phyloP scores from a whole-genome alignment of 371 early-diverging fungal species.

The Polyrhizophydium stewartii region DNA sequence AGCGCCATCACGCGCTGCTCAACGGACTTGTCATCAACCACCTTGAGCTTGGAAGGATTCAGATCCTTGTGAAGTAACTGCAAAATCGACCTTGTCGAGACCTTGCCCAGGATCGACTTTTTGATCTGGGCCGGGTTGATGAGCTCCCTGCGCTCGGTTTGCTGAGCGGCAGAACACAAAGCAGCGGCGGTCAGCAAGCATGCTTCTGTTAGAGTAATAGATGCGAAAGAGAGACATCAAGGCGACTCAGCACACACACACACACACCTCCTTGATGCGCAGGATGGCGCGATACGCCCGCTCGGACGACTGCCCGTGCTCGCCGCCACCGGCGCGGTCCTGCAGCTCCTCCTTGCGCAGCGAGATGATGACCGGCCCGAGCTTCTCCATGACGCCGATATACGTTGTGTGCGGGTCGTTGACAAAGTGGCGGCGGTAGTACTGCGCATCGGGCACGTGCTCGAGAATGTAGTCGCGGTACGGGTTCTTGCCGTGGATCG shows the following conservation, averaged over 20 bases:
- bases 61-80: constrained; percentile 22
- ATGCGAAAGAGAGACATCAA: background rate
- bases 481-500: background rate
- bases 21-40: constrained; percentile 10
- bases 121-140: constrained; percentile 2
- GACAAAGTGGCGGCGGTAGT: constrained; percentile 25
- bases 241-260: background rate
- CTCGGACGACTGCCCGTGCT: background rate
- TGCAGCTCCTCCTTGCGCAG: background rate
- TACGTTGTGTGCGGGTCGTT: constrained; percentile 19
- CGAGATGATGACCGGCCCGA: constrained; percentile 26
- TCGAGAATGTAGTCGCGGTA: constrained; percentile 24
- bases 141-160: constrained; percentile 14
- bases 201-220: background rate
- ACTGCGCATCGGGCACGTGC: constrained; percentile 26
- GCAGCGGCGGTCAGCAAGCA: background rate
- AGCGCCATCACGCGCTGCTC: constrained; percentile 21
- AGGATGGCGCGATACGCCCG: constrained; percentile 21
- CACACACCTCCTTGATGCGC: constrained; percentile 19
- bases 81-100: constrained; percentile 15
- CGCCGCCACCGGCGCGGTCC: background rate
- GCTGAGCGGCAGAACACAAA: background rate
- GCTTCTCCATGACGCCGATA: constrained; percentile 17
- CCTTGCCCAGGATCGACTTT: constrained; percentile 12
- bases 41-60: constrained; percentile 22